A percentile compares a stretch with the other conserved stretches of the same genome.
These are phyloP conservation scores for Voacanga thouarsii DNA, from an alignment of 257 asterid species.

Conservation along the genomic window DNA sequence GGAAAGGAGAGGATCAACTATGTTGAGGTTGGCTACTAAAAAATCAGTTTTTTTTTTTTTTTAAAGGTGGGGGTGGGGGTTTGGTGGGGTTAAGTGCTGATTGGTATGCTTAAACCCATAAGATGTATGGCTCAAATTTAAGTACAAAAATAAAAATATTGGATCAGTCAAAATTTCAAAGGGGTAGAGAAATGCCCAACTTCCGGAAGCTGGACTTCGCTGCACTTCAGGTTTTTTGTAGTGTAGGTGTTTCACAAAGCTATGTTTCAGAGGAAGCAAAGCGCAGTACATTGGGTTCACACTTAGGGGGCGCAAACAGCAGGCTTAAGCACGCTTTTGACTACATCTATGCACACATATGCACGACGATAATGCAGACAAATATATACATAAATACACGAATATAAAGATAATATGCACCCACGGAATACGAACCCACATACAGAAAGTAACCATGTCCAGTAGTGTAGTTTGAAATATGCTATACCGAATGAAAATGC, in stretches of 20 bases:
- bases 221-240: too few relatives aligned
- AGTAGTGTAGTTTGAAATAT: conserved; percentile 1
- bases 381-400: neutral
- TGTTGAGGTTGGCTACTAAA: neutral
- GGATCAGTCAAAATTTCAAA: neutral
- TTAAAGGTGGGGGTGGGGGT: too few relatives aligned
- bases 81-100: too few relatives aligned
- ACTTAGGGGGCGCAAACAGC: too few relatives aligned
- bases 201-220: too few relatives aligned
- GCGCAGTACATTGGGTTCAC: too few relatives aligned
- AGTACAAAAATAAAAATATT: neutral
- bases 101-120: neutral
- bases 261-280: too few relatives aligned
- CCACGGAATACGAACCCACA: too few relatives aligned
- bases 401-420: neutral
- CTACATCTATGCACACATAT: neutral
- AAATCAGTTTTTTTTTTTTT: neutral
- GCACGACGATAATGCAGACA: neutral
- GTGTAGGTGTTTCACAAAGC: too few relatives aligned
- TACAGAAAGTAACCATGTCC: neutral
- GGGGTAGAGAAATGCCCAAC: neutral
- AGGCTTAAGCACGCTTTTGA: too few relatives aligned
- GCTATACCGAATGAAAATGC: conserved; percentile 87
- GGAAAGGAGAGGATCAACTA: neutral
- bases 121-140: neutral